Base-by-base conservation (phyloP, 2,329 filamentous ascomycete genomes). In the Botrytis porri region DNA sequence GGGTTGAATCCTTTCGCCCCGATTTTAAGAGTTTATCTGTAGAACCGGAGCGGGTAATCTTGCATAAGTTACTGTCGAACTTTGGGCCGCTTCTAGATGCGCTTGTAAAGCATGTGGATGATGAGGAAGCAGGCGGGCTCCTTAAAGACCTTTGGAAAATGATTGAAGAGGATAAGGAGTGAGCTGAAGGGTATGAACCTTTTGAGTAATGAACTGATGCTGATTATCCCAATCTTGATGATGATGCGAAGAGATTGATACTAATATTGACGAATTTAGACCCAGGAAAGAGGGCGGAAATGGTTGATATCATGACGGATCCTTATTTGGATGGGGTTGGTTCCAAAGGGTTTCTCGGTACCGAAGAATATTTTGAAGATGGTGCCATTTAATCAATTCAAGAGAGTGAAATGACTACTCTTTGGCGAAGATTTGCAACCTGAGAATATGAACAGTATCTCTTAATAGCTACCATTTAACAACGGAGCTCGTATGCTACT, bases 211-310 rank as follows among this genome's bases (percentile, higher is more conserved):
- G 76, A 79, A 76, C 76, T 57, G 74, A 79, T 70, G 76, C 79
- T 69, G 70, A 63, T 59, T 80, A 78, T 75, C 79, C 79, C 59
- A 80, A 81, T 74, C 77, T 81, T 71, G 73, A 78, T 69, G 59
- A 71, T 35, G 76, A 80, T 71, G 73, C 75, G 76, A 78, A 80
- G 75, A 78, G 74, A 70, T 73, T 80, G 70, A 80, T 80, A 74
- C 76, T 75, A 37, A 80, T 70, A 73, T 80, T 80, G 78, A 79
- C 74, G 62, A 78, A 80, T 69, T 78, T 80, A 59, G 76, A 79
- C 77, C 79, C 77, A 64, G 75, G 70, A 59, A 79, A 80, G 73
- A 79, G 80, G 76, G 78, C 61, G 62, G 69, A 41, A 29, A 75
- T 75, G 71, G 64, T 32, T 59, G 73, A 74, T 41, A 73, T 73